Conservation (phyloP, 1,139 yeast genomes). For the Hyphopichia khmerensis region DNA sequence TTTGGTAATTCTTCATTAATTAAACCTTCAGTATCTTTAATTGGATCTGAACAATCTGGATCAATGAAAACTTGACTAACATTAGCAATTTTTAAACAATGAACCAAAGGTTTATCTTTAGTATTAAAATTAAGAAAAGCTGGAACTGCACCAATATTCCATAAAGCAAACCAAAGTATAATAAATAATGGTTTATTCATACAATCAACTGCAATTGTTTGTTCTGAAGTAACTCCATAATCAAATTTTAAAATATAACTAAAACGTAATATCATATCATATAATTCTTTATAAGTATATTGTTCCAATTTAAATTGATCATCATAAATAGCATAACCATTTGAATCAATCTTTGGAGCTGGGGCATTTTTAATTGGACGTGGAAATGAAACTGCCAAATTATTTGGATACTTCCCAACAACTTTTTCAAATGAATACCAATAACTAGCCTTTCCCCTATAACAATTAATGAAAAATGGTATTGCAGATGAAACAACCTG, state of each 20-base stretch:
- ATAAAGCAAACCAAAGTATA: conserved; percentile 77
- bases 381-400: conserved; percentile 61
- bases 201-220: conserved; percentile 74
- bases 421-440: conserved; percentile 66
- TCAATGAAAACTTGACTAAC: conserved; percentile 71
- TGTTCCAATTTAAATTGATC: conserved; percentile 58
- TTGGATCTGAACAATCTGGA: conserved; percentile 60
- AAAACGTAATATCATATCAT: conserved; percentile 61
- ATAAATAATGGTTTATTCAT: conserved; percentile 83
- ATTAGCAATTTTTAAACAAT: conserved; percentile 73
- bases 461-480: conserved; percentile 43
- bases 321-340: conserved; percentile 45
- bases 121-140: conserved; percentile 85
- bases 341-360: conserved; percentile 22
- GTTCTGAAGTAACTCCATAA: conserved; percentile 63
- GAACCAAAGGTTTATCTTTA: conserved; percentile 70
- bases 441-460: conserved; percentile 53
- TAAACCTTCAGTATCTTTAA: conserved; percentile 50
- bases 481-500: conserved; percentile 40
- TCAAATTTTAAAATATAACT: conserved; percentile 64
- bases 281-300: conserved; percentile 68
- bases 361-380: conserved; percentile 46
- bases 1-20: conserved; percentile 43
- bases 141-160: conserved; percentile 92
- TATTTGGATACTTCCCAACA: conserved; percentile 50